These are phyloP conservation scores for Coelastrella sp. DNA, from an alignment of 139 green algal species.

Conservation along the genomic window DNA sequence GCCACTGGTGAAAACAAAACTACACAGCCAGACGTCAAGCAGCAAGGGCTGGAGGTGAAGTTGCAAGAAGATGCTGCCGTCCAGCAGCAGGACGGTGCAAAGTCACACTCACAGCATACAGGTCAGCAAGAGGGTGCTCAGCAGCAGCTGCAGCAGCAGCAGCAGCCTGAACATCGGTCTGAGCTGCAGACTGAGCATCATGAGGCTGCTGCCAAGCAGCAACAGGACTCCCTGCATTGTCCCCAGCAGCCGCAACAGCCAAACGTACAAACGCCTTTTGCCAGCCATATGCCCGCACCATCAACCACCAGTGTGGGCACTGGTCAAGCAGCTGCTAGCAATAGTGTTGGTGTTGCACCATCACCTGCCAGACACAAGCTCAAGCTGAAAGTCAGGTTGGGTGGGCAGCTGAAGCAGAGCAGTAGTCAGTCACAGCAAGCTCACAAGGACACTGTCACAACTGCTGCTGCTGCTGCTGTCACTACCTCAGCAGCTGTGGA, in stretches of 20 bases:
- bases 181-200: background rate
- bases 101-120: background rate
- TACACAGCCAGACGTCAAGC: background rate
- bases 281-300: constrained; percentile 1
- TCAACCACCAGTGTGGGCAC: constrained; percentile 1
- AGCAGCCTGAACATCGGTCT: background rate
- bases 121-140: background rate
- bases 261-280: background rate
- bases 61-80: background rate
- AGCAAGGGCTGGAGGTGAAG: background rate
- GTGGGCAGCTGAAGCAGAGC: background rate
- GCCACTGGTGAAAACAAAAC: background rate
- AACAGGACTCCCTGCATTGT: background rate
- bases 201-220: background rate
- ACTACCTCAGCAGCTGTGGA: background rate
- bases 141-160: background rate
- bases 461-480: background rate
- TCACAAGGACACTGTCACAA: background rate
- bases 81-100: background rate
- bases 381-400: constrained; percentile 34
- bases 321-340: constrained; percentile 17
- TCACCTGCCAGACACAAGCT: constrained; percentile 10
- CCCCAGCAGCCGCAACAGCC: background rate
- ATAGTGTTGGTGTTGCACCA: background rate
- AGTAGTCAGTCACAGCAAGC: background rate